Evolutionary conservation across 768 basidiomycete genomes (phyloP), one percentile per base, ranked within the genome.

Genomic region (Tubosaeta brunneosetosa): DNA sequence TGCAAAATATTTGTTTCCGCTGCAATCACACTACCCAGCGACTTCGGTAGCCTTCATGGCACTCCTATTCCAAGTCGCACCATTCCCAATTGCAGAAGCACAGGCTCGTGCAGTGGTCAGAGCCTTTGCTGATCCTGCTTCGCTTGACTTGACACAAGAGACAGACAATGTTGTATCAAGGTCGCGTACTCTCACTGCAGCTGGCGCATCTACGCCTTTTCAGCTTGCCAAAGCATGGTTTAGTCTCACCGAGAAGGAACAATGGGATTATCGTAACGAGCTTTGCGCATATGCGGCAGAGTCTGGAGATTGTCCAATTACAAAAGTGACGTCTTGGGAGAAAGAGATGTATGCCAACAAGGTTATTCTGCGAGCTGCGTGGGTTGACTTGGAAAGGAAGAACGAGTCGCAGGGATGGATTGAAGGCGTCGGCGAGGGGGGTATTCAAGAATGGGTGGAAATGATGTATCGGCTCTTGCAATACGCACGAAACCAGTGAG

Each of bases 81-180:
- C 92, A 3, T 79, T 94, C 53, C 91, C 90, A 1, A 62, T 92
- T 0, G 74, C 85, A 44, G 91, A 97, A 67, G 81, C 80, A 0
- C 94, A 95, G 68, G 85, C 85, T 1, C 79, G 78, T 0, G 85
- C 82, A 3, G 75, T 81, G 7, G 65, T 84, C 19, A 73, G 74
- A 22, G 80, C 77, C 0, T 86, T 88, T 53, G 71, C 71, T 13
- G 59, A 81, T 47, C 82, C 81, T 1, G 63, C 65, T 25, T 66
- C 74, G 19, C 67, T 89, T 7, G 77, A 88, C 55, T 51, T 64
- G 31, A 67, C 70, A 3, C 61, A 67, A 31, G 86, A 86, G 60
- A 71, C 74, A 0, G 67, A 70, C 25, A 77, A 70, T n/a, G 66
- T 86, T 50, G 60, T 81, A 26, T 66, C 73, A 6, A 79, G 82